These are phyloP conservation scores for Helenozyma rhizophorensis DNA, from an alignment of 805 yeast species.

Conservation along the genomic window DNA sequence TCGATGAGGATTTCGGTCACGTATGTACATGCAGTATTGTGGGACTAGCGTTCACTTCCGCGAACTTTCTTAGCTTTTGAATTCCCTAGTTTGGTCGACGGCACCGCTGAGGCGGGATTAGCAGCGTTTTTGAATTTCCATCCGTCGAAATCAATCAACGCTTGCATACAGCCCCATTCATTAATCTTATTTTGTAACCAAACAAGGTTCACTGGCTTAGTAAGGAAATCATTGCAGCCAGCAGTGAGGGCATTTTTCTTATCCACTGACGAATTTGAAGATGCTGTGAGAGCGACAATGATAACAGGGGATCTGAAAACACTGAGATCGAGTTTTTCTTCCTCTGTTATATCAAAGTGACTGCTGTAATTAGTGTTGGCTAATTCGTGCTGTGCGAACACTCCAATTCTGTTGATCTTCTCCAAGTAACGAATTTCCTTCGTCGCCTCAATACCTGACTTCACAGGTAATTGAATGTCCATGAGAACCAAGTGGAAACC, in stretches of 20 bases:
- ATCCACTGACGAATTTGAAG: slow-evolving; percentile 73
- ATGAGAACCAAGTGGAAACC: slow-evolving; percentile 91
- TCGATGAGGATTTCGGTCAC: too few relatives aligned
- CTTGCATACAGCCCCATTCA: slow-evolving; percentile 99
- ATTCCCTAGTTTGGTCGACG: too few relatives aligned
- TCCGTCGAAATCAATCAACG: slow-evolving; percentile 89
- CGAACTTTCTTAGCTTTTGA: too few relatives aligned
- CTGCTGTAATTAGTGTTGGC: slow-evolving; percentile 17
- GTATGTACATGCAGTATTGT: too few relatives aligned
- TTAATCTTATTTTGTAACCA: slow-evolving; percentile 94
- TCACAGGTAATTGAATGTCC: slow-evolving; percentile 96
- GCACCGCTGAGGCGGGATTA: background rate
- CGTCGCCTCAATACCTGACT: slow-evolving; percentile 94
- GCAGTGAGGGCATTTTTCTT: slow-evolving; percentile 90
- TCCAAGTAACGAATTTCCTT: slow-evolving; percentile 86
- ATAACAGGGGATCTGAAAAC: slow-evolving; percentile 92
- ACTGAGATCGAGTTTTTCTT: slow-evolving; percentile 55
- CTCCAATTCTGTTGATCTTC: slow-evolving; percentile 73
- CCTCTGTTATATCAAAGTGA: slow-evolving; percentile 26
- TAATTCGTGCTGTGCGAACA: slow-evolving; percentile 43
- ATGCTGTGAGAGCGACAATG: slow-evolving; percentile 94
- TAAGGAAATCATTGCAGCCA: slow-evolving; percentile 94
- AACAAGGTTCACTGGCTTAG: slow-evolving; percentile 90
- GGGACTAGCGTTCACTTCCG: too few relatives aligned
- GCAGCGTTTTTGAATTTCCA: slow-evolving; percentile 43